These are phyloP conservation scores for Termitomyces sp. DNA, from an alignment of 1,284 basidiomycete genomes.

Conservation along the genomic window DNA sequence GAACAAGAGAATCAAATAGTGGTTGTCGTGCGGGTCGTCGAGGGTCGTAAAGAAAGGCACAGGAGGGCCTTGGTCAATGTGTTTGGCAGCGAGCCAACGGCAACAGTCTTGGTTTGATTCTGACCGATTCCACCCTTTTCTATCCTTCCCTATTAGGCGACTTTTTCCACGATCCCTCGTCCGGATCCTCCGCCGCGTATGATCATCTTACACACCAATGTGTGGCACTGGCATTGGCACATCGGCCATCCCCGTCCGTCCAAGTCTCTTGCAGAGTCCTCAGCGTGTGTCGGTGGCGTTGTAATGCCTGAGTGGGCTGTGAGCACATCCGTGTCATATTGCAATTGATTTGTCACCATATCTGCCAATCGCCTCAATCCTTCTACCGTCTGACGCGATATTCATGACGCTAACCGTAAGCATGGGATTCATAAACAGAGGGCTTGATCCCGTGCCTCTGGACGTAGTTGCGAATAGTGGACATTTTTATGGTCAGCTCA, in stretches of 20 bases:
- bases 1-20: constrained; percentile 35
- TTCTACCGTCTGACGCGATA: too few relatives aligned
- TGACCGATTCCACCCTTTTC: constrained; percentile 19
- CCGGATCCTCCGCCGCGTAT: constrained; percentile 7
- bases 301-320: not conserved
- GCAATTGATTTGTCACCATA: not conserved
- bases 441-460: too few relatives aligned
- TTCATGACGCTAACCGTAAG: too few relatives aligned
- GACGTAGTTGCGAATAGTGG: too few relatives aligned
- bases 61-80: constrained; percentile 25
- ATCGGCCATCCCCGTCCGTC: constrained; percentile 10
- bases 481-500: too few relatives aligned
- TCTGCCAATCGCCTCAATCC: too few relatives aligned
- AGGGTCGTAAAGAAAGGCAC: constrained; percentile 58
- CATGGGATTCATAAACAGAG: too few relatives aligned
- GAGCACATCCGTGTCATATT: not conserved
- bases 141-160: constrained; percentile 10
- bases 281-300: not conserved
- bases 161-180: constrained; percentile 11
- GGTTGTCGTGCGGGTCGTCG: constrained; percentile 48
- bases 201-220: not conserved
- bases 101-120: constrained; percentile 23
- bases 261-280: not conserved
- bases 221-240: not conserved
- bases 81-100: constrained; percentile 27